Evolutionary conservation across 2,329 filamentous ascomycete genomes (phyloP).

Genomic region (Claviceps pazoutovae): DNA sequence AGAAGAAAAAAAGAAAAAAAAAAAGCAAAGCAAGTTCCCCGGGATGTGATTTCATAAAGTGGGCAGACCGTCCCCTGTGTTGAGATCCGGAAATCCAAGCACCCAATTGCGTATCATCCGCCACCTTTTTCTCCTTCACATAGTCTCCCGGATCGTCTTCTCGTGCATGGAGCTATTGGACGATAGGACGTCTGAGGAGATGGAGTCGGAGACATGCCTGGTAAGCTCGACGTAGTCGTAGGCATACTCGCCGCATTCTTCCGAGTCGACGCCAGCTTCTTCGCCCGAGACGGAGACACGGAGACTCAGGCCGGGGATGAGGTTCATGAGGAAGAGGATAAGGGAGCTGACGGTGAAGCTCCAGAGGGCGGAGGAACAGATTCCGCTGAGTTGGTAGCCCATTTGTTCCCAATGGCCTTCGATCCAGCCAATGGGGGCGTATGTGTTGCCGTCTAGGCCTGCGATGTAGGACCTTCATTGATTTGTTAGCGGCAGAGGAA

Average conservation of each 20-base stretch:
- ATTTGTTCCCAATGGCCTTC: conserved; percentile 58
- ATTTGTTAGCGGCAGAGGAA: background rate
- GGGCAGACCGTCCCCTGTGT: no score
- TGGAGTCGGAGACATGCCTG: conserved; percentile 41
- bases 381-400: conserved; percentile 57
- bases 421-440: conserved; percentile 51
- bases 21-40: background rate
- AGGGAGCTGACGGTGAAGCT: conserved; percentile 53
- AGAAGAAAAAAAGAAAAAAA: background rate
- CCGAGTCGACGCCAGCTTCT: conserved; percentile 56
- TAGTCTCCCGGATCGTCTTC: conserved; percentile 10
- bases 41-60: no score
- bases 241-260: conserved; percentile 68
- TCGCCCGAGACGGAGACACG: conserved; percentile 54
- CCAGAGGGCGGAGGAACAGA: conserved; percentile 50
- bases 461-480: conserved; percentile 46
- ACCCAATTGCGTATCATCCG: no score
- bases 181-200: conserved; percentile 9
- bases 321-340: conserved; percentile 58
- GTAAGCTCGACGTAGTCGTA: conserved; percentile 69
- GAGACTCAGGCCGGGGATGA: conserved; percentile 55
- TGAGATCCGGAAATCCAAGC: no score
- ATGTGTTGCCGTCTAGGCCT: conserved; percentile 52
- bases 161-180: conserved; percentile 16
- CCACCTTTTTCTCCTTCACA: background rate